Base-by-base conservation (phyloP, 768 basidiomycete genomes). In the Paxillus involutus region DNA sequence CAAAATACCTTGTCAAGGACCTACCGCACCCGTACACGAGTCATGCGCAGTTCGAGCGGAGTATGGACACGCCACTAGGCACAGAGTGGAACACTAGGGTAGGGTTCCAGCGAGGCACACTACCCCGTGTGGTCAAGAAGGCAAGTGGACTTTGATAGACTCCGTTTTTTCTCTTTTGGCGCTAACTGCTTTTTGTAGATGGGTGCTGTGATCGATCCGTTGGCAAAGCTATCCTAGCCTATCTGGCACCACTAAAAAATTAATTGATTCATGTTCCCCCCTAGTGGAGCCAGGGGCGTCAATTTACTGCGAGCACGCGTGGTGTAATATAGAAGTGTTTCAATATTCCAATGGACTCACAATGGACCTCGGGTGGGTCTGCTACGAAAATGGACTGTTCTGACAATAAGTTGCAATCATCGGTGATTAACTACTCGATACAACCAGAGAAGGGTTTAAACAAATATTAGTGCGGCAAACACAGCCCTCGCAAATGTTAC, bases 11-110 rank as follows among this genome's bases (percentile, higher is more conserved):
- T 55, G 85, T 94, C 51, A 90, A 89, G 70, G 95, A 98, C 67
- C 71, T 99, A 43, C 97, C 97, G 3, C 89, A 89, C 71, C 97
- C 96, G 3, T 98, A 94, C 67, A 98, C 96, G 9, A 91, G 88
- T 70, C 86, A 86, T 53, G 91, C 88, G 4, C 97, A 98, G 75
- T 98, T 89, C 64, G 94, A 97, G 72, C 84, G 87, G 33, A 81
- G 81, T 57, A 84, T 97, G 77, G 82, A 86, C 40, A 79, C 75
- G 32, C 94, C 95, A 6, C 62, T 98, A 29, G 96, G 96, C 7
- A 77, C 77, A 46, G 96, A 98, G 69, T 99, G 94, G 94, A 96
- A 96, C 63, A 94, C 94, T 1, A 78, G 93, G 46, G 80, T 89
- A 9, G 87, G 77, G 3, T 91, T 92, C 80, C 91, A 93, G 73